A percentile compares a stretch with the other conserved stretches of the same genome.
phyloP scores from a whole-genome alignment of 257 asterid species.

The Hygrophila difformis region DNA sequence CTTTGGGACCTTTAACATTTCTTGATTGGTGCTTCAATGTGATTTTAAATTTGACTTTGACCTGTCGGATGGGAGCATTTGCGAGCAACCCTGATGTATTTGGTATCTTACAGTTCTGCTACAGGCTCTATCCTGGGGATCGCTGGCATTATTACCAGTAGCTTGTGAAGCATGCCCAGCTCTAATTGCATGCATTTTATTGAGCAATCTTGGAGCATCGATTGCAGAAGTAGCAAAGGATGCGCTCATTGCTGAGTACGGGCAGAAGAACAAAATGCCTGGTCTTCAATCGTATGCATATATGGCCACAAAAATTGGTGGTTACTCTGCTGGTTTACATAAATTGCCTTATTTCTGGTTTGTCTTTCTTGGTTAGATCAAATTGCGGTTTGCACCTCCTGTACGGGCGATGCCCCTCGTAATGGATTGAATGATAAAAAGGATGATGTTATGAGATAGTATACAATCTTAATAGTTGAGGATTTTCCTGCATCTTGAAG shows the following conservation, averaged over 20 bases:
- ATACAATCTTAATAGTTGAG: too few relatives aligned
- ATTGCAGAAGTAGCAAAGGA: conserved; percentile 76
- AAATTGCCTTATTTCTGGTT: too few relatives aligned
- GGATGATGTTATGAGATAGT: too few relatives aligned
- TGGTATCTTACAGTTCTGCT: conserved; percentile 42
- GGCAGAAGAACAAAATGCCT: conserved; percentile 37
- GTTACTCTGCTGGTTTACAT: too few relatives aligned
- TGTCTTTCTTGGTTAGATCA: too few relatives aligned
- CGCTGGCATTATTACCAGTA: conserved; percentile 53
- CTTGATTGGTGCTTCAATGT: not conserved
- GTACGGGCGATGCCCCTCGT: too few relatives aligned
- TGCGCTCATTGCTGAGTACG: conserved; percentile 78
- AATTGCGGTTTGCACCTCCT: too few relatives aligned
- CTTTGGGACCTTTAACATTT: not conserved
- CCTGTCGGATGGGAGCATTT: not conserved
- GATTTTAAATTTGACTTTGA: not conserved
- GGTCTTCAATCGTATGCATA: conserved; percentile 79
- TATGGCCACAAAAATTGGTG: conserved; percentile 78
- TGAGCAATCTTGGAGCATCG: conserved; percentile 74
- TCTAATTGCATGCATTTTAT: conserved; percentile 56
- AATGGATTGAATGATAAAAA: too few relatives aligned
- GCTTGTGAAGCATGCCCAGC: conserved; percentile 48
- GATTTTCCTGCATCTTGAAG: too few relatives aligned
- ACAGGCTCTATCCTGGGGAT: conserved; percentile 80
- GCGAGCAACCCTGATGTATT: conserved; percentile 14